A percentile compares a stretch with the other conserved stretches of the same genome.
Evolutionary conservation across 352 stramenopile species (phyloP).

Genomic region (Globisporangium sylvaticum): DNA sequence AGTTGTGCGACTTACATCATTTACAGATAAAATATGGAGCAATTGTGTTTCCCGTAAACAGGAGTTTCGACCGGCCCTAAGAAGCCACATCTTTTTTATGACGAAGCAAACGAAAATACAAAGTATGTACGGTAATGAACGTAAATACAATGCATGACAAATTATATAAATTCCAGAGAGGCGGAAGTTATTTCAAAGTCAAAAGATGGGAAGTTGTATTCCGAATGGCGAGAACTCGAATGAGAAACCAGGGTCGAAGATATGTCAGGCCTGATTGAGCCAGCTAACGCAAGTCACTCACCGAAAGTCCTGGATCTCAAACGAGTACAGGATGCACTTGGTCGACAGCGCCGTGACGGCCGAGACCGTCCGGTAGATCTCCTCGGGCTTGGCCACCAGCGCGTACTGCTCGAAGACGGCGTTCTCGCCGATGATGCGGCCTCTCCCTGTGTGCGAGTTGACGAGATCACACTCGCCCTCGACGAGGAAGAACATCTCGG

Average conservation of each 20-base stretch:
- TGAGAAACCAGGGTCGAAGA: not conserved
- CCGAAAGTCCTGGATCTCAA: constrained; percentile 77
- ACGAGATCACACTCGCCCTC: constrained; percentile 80
- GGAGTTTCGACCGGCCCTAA: too few relatives aligned
- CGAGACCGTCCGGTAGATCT: constrained; percentile 75
- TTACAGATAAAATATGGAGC: too few relatives aligned
- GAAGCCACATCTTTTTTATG: too few relatives aligned
- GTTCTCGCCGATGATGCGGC: constrained; percentile 62
- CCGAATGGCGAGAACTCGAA: not conserved
- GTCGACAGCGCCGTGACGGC: constrained; percentile 62
- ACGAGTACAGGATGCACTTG: constrained; percentile 78
- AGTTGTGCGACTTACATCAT: too few relatives aligned
- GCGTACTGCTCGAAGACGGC: constrained; percentile 83
- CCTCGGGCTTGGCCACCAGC: constrained; percentile 58
- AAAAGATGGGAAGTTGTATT: too few relatives aligned
- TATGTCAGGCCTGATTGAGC: not conserved
- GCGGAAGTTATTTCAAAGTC: too few relatives aligned
- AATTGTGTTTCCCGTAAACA: too few relatives aligned
- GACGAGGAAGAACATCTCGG: constrained; percentile 84
- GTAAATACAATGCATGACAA: too few relatives aligned
- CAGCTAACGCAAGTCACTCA: constrained; percentile 20
- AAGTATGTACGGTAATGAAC: too few relatives aligned
- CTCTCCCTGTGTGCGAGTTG: constrained; percentile 56
- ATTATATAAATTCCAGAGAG: too few relatives aligned
- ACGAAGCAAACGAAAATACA: too few relatives aligned